Evolutionary conservation across 208 protist species (phyloP), one percentile per base, ranked within the genome.

Genomic region (Leishmania braziliensis): DNA sequence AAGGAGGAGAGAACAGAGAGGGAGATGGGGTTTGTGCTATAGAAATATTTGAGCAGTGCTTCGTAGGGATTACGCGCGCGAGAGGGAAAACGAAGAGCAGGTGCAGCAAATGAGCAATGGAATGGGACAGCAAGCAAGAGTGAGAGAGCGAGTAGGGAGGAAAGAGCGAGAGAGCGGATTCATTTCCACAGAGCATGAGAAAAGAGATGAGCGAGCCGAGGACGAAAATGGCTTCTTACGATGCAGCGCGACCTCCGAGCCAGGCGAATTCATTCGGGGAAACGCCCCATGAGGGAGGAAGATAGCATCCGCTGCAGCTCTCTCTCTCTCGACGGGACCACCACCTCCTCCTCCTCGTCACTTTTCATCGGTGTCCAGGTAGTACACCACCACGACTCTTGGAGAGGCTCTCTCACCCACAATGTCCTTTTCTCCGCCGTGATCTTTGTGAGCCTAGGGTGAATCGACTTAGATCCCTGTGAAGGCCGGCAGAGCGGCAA

Each of bases 241-340:
- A 29, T 16, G 16, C 33, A 79, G 60, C 8, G 60, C n/a, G 2
- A 65, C 68, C 73, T 65, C 48, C 16, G 23, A 36, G 20, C 20
- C 20, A 26, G 43, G n/a, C 10, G 62, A 53, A 56, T 63, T 43
- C 14, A 36, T 2, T 68, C 33, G 39, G 16, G 29, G 14, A 4
- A 68, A 68, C 33, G 10, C 12, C 8, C 3, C 29, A 69, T 20
- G 56, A 85, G 60, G 48, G 33, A 82, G 36, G 36, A 75, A 65
- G 12, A 23, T 20, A 69, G 23, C 72, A 43, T 9, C 20, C 20
- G 29, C 6, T 23, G 53, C 33, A 65, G 26, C 33, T 20, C 48
- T 46, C 62, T n/a, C 29, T 39, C 62, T 56, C 53, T 39, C 62
- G 18, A 39, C 62, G 62, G 62, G 29, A 46, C 3, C 43, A 46